phyloP scores from a whole-genome alignment of 495 filamentous ascomycete species.

The Annulohypoxylon nitens region DNA sequence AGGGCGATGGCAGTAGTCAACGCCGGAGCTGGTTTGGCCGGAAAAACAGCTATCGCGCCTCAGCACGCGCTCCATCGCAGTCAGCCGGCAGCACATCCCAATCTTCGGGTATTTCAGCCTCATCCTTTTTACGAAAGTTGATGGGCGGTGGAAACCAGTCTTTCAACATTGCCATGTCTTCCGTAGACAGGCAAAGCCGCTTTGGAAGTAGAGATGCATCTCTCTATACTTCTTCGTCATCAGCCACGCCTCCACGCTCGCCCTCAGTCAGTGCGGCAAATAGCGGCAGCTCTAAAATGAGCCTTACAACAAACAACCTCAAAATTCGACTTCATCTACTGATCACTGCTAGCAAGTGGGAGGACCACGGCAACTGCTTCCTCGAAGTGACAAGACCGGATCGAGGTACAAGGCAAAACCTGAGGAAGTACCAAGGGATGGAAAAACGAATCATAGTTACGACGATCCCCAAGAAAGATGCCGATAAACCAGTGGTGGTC shows the following conservation, averaged over 20 bases:
- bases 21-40: constrained; percentile 68
- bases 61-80: constrained; percentile 64
- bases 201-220: constrained; percentile 67
- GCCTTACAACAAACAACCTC: constrained; percentile 78
- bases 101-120: constrained; percentile 75
- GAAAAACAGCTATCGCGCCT: constrained; percentile 69
- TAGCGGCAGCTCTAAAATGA: constrained; percentile 70
- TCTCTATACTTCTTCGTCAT: constrained; percentile 67
- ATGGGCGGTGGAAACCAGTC: constrained; percentile 66
- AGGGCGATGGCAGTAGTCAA: constrained; percentile 57
- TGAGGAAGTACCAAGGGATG: constrained; percentile 65
- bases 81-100: constrained; percentile 56
- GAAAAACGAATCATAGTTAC: constrained; percentile 88
- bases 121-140: constrained; percentile 76
- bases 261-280: constrained; percentile 67
- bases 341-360: constrained; percentile 83
- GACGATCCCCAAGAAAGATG: constrained; percentile 64
- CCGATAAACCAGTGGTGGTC: constrained; percentile 74
- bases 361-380: constrained; percentile 86
- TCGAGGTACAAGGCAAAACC: constrained; percentile 65
- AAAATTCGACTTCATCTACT: constrained; percentile 87
- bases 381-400: constrained; percentile 83
- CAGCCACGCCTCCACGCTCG: constrained; percentile 70
- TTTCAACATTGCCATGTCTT: constrained; percentile 80
- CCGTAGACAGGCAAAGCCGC: constrained; percentile 61